Percentiles rank a stretch among this genome's conserved stretches.
These are phyloP conservation scores for Diaporthe amygdali DNA, from an alignment of 2,329 filamentous ascomycete genomes.

Conservation along the genomic window DNA sequence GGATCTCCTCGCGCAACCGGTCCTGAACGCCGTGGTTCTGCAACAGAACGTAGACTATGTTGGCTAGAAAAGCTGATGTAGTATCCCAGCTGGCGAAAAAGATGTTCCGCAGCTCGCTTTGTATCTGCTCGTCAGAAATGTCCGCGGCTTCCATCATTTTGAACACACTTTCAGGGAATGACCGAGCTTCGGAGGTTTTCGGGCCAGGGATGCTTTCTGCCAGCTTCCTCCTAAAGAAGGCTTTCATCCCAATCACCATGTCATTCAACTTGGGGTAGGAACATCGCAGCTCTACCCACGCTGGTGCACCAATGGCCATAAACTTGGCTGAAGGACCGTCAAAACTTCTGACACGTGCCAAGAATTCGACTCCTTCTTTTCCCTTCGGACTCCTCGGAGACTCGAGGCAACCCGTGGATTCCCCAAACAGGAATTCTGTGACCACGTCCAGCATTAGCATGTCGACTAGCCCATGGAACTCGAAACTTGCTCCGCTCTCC, in stretches of 20 bases:
- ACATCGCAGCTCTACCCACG: slow-evolving; percentile 4
- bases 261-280: slow-evolving; percentile 2
- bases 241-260: slow-evolving; percentile 23
- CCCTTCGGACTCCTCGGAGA: not conserved
- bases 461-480: slow-evolving; percentile 19
- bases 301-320: slow-evolving; percentile 19
- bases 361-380: slow-evolving; percentile 7
- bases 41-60: slow-evolving; percentile 17
- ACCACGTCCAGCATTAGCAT: slow-evolving; percentile 23
- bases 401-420: slow-evolving; percentile 15
- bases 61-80: slow-evolving; percentile 20
- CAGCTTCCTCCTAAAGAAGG: slow-evolving; percentile 19
- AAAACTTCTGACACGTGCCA: slow-evolving; percentile 18
- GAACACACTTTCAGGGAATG: slow-evolving; percentile 13
- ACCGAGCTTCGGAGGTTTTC: not conserved
- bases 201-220: slow-evolving; percentile 10
- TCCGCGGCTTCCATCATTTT: slow-evolving; percentile 17
- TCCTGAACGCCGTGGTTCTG: not conserved
- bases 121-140: slow-evolving; percentile 5
- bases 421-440: slow-evolving; percentile 24
- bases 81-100: slow-evolving; percentile 27
- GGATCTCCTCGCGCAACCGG: slow-evolving; percentile 17
- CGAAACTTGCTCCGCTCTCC: not conserved
- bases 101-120: slow-evolving; percentile 24
- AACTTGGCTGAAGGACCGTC: slow-evolving; percentile 21